Evolutionary conservation across 768 basidiomycete species (phyloP), one percentile per base, ranked within the genome.

Genomic region (Lactifluus volemus): DNA sequence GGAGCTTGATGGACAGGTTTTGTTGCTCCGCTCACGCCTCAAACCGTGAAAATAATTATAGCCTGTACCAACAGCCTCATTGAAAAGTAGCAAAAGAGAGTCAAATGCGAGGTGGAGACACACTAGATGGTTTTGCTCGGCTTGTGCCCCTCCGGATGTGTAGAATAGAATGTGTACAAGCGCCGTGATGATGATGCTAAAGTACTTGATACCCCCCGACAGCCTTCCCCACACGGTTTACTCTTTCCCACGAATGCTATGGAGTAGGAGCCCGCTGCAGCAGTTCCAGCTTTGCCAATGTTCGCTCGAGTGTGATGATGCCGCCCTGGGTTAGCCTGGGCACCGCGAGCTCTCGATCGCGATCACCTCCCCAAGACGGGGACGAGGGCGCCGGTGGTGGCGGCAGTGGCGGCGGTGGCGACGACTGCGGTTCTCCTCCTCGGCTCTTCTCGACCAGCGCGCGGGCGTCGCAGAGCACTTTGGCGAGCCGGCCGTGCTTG

Each of bases 291-390:
- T 83, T 90, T 53, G 68, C 73, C 70, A 93, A 75, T 63, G 84
- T 90, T 75, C 89, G 81, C 72, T 87, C 84, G 39, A 94, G 75
- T 12, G 84, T 81, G 66, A 94, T 84, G 59, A 88, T 85, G 2
- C 89, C 87, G 49, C 92, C 91, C n/a, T 81, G 73, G 1, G 86
- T 88, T 67, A 92, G 71, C 62, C 85, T 78, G n/a, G 89, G 86
- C 11, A 94, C 82, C 0, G 90, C 88, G 21, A 70, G 69, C 42
- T 81, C 81, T 19, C 67, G 69, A 51, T 49, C 61, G 8, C 21
- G 14, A 47, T 7, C 21, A 47, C 45, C 45, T 10, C 39, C 49
- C 14, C 34, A 38, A 25, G 44, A 42, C 34, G 60, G 62, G 32
- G 38, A 38, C 12, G 38, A 38, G 6, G 38, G 12, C 7, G 70